Base-by-base conservation (phyloP, 768 basidiomycete genomes). In the Serendipita sp. region DNA sequence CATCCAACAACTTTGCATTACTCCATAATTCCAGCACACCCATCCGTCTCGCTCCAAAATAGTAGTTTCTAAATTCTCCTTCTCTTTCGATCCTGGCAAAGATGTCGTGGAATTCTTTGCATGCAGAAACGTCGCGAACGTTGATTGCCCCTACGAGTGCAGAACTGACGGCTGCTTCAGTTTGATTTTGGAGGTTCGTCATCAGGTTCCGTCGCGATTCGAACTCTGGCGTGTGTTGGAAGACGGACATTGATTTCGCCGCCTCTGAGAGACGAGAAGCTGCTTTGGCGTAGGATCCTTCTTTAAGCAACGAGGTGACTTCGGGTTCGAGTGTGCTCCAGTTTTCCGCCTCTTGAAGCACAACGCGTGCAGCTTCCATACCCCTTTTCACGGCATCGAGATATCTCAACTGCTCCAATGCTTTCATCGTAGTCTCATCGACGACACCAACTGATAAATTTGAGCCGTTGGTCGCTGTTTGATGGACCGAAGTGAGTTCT, bases 241-340 rank as follows among this genome's bases (percentile, higher is more conserved):
- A 97, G 51, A 94, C 89, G 35, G 88, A 81, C 85, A 99, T 88
- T 70, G 86, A 86, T 72, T 84, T 85, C 70, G 79, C 86, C 2
- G 96, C 95, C 69, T 97, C 95, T 0, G 86, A 87, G 10, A 99
- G 76, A 66, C 95, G 79, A 68, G 89, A 87, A n/a, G 94, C 94
- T 0, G 95, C 95, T 71, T 93, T 92, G 60, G 82, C 82, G 71
- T 90, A 95, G 68, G 79, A 84, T 69, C 82, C 81, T 69, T 92
- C 89, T 13, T 80, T 75, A 46, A 98, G 79, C n/a, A 95, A 80
- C 2, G 86, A 79, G 0, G 88, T 89, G 54, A 96, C 88, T 75
- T 99, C 96, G 41, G 88, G 80, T 73, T 98, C 96, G 53, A 99
- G 80, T 1, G 91, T 90, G 65, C 87, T 89, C 96, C 96, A 99